Percentiles rank a stretch among this genome's conserved stretches.
phyloP scores from a whole-genome alignment of 1,284 basidiomycete species.

The Irpex sp. region DNA sequence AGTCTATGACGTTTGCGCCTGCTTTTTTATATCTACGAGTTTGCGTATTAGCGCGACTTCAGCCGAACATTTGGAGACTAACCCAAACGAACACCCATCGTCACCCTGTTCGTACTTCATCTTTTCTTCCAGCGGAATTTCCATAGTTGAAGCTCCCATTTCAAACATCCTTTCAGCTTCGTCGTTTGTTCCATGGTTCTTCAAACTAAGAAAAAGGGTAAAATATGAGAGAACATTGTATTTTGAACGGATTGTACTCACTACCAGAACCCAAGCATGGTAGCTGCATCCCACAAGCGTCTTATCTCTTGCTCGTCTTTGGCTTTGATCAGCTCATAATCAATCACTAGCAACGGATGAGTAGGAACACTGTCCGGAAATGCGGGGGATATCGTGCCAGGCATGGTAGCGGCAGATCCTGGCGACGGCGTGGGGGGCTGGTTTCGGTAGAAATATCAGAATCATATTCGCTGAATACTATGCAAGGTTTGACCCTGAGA shows the following conservation, averaged over 20 bases:
- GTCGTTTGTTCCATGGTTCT: constrained; percentile 31
- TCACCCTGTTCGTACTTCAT: constrained; percentile 37
- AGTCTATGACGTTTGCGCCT: constrained; percentile 33
- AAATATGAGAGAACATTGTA: no score
- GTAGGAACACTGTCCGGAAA: no score
- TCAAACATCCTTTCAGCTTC: constrained; percentile 33
- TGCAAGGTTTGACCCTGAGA: no score
- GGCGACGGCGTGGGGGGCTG: no score
- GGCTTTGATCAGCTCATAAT: no score
- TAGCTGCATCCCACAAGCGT: constrained; percentile 6
- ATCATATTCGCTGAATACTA: no score
- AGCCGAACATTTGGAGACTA: not conserved
- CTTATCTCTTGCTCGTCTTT: no score
- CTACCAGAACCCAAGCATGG: constrained; percentile 8
- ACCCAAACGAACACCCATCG: constrained; percentile 32
- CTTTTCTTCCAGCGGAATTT: constrained; percentile 33
- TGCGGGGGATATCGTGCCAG: no score
- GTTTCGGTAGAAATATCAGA: no score
- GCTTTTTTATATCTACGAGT: constrained; percentile 30
- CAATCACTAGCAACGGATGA: no score
- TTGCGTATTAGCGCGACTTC: not conserved
- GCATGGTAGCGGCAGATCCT: no score
- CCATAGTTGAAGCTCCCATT: constrained; percentile 34
- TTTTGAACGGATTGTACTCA: not conserved
- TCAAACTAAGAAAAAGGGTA: no score